phyloP scores from a whole-genome alignment of 352 stramenopile species.

The Phytophthora colocasiae region DNA sequence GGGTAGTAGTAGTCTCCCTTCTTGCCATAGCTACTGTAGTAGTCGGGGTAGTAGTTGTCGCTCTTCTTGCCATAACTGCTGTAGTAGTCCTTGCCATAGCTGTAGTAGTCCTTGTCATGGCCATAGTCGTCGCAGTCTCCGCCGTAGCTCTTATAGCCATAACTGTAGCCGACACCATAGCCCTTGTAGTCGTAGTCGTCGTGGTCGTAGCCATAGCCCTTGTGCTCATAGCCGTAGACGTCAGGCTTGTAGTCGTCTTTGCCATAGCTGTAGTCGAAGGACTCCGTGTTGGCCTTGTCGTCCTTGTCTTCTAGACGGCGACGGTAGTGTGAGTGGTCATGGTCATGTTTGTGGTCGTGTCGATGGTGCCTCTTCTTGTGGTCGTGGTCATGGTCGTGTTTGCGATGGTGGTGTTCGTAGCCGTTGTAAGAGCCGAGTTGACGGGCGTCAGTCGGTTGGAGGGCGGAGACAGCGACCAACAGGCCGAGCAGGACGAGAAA shows the following conservation, averaged over 20 bases:
- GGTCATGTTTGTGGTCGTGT: constrained; percentile 12
- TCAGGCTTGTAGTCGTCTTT: constrained; percentile 4
- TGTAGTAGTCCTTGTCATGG: neutral
- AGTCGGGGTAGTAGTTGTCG: constrained; percentile 2
- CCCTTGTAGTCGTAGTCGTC: no score
- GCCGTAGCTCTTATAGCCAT: constrained; percentile 3
- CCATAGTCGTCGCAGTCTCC: constrained; percentile 5
- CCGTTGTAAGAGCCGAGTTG: constrained; percentile 18
- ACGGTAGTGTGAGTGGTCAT: constrained; percentile 19
- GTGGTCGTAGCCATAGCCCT: constrained; percentile 7
- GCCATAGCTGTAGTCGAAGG: constrained; percentile 24
- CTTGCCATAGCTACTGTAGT: constrained; percentile 1
- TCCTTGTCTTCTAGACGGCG: constrained; percentile 27
- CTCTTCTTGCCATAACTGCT: constrained; percentile 3
- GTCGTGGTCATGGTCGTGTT: constrained; percentile 18
- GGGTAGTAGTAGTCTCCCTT: constrained; percentile 4
- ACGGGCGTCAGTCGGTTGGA: neutral
- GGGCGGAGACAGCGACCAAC: neutral
- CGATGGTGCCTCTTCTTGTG: constrained; percentile 7
- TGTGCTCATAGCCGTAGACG: no score
- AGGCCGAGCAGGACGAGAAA: neutral
- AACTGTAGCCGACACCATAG: neutral
- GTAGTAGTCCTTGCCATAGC: neutral
- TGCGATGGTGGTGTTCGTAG: constrained; percentile 15
- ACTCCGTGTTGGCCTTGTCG: constrained; percentile 26